A percentile compares a stretch with the other conserved stretches of the same genome.
Conservation (phyloP, 2,329 filamentous ascomycete genomes). For the Colletotrichum tropicale region DNA sequence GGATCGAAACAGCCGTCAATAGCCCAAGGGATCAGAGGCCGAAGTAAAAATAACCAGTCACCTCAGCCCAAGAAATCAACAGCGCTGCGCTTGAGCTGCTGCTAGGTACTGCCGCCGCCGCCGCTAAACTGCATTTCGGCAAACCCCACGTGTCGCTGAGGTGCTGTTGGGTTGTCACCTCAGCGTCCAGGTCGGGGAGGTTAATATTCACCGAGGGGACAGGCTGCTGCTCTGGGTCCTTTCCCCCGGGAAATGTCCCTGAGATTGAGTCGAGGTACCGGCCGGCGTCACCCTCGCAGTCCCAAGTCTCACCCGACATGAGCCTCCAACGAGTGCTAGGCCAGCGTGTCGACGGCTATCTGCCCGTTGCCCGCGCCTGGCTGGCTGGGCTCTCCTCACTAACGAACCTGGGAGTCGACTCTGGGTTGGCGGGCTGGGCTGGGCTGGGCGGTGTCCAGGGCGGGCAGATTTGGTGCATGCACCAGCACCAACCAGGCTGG, state of each 20-base stretch:
- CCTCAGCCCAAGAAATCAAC: neutral
- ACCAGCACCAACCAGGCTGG: neutral
- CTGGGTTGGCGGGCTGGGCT: neutral
- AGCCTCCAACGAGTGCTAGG: neutral
- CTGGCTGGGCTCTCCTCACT: neutral
- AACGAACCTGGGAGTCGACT: neutral
- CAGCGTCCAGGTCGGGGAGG: neutral
- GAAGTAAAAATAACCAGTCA: neutral
- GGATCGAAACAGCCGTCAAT: neutral
- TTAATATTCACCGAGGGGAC: constrained; percentile 13
- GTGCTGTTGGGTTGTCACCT: neutral
- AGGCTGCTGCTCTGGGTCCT: neutral
- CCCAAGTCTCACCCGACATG: neutral
- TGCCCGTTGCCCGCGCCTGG: neutral
- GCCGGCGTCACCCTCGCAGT: neutral
- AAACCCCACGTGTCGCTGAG: constrained; percentile 13
- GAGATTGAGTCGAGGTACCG: constrained; percentile 1
- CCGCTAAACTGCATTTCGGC: constrained; percentile 16
- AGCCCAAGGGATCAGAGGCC: neutral
- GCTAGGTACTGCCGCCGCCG: neutral
- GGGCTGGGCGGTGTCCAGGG: constrained; percentile 5
- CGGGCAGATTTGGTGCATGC: constrained; percentile 6
- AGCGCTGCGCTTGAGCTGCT: constrained; percentile 5
- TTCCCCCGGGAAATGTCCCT: constrained; percentile 3
- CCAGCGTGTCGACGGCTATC: neutral